phyloP scores from a whole-genome alignment of 257 asterid genomes.

The Mentha longifolia region DNA sequence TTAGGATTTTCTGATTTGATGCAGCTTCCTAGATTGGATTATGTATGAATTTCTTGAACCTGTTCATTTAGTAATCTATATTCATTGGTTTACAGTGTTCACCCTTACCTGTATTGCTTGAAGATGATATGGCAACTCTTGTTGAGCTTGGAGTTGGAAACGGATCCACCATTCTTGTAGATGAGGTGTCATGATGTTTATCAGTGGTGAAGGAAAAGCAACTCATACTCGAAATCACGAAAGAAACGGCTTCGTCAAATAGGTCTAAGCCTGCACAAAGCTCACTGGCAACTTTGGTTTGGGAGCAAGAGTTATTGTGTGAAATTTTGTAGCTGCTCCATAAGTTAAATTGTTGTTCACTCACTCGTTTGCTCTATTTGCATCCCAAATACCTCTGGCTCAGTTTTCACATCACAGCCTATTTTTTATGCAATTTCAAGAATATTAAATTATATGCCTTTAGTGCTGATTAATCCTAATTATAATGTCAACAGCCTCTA shows the following conservation, averaged over 20 bases:
- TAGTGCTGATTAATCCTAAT: background rate
- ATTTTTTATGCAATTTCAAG: background rate
- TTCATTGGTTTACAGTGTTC: constrained; percentile 59
- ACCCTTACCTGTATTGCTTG: constrained; percentile 75
- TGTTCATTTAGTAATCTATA: background rate
- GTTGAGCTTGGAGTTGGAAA: constrained; percentile 76
- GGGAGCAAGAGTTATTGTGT: background rate
- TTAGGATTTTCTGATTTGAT: background rate
- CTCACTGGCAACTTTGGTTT: background rate
- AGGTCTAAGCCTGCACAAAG: background rate
- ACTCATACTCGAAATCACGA: background rate
- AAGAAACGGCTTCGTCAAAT: background rate
- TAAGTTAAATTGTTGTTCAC: background rate
- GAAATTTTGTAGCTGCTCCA: background rate
- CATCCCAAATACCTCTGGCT: too few species aligned
- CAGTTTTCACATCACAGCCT: background rate
- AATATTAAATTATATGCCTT: background rate
- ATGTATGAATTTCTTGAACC: background rate
- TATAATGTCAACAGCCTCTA: background rate
- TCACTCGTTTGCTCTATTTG: background rate
- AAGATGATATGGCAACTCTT: constrained; percentile 86
- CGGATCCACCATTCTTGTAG: constrained; percentile 77
- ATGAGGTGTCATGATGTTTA: constrained; percentile 53
- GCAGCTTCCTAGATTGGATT: background rate
- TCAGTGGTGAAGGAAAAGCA: background rate